These are phyloP conservation scores for Ceratobasidium sp. DNA, from an alignment of 1,284 basidiomycete species.

Conservation along the genomic window DNA sequence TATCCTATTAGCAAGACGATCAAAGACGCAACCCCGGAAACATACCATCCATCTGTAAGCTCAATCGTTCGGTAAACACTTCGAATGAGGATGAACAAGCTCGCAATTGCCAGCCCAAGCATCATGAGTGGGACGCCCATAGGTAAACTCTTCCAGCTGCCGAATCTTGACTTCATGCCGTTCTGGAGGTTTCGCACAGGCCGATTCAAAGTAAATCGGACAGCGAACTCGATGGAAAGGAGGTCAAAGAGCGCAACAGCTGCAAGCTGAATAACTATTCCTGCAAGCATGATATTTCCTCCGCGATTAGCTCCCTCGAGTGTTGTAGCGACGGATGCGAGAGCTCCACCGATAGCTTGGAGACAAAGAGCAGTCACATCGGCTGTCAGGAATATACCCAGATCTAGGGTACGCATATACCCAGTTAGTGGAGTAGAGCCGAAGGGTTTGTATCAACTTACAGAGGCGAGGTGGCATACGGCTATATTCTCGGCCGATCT, in stretches of 20 bases:
- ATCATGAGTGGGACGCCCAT: slow-evolving; percentile 29
- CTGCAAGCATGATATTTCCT: slow-evolving; percentile 46
- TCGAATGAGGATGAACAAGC: slow-evolving; percentile 40
- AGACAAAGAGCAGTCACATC: slow-evolving; percentile 52
- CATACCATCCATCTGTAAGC: slow-evolving; percentile 26
- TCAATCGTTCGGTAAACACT: slow-evolving; percentile 42
- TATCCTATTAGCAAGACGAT: background rate
- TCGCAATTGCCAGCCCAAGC: slow-evolving; percentile 37
- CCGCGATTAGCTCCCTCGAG: slow-evolving; percentile 39
- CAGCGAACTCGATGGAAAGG: slow-evolving; percentile 26
- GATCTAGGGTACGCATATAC: slow-evolving; percentile 42
- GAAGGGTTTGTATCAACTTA: background rate
- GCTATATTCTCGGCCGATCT: slow-evolving; percentile 49
- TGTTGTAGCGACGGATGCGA: slow-evolving; percentile 44
- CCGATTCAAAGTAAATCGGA: slow-evolving; percentile 13
- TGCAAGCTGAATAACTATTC: slow-evolving; percentile 30
- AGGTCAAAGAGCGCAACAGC: slow-evolving; percentile 22
- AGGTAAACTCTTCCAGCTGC: background rate
- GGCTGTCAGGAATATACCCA: slow-evolving; percentile 50
- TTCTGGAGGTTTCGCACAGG: background rate
- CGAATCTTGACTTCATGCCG: background rate
- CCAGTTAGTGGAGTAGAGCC: background rate
- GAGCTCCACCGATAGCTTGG: slow-evolving; percentile 53
- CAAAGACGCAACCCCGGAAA: background rate
- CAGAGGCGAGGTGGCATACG: slow-evolving; percentile 47